A percentile compares a stretch with the other conserved stretches of the same genome.
These are phyloP conservation scores for Colletotrichum filicis DNA, from an alignment of 2,329 filamentous ascomycete genomes.

Conservation along the genomic window DNA sequence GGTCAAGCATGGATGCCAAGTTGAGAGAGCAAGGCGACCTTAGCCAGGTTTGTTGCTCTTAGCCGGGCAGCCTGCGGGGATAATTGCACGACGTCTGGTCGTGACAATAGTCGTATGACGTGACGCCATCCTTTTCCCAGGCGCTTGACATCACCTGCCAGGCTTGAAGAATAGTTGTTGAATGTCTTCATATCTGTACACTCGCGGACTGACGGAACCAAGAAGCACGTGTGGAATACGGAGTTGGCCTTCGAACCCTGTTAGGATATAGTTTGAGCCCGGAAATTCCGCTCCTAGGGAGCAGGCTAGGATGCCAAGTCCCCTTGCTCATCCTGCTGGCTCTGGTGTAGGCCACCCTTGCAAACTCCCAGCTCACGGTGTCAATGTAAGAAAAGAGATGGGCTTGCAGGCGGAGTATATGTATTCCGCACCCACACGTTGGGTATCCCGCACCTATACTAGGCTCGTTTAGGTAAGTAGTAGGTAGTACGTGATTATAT, in stretches of 20 bases:
- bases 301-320: not conserved
- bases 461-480: too few species aligned
- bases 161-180: constrained; percentile 22
- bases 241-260: not conserved
- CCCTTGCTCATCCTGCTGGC: not conserved
- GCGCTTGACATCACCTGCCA: not conserved
- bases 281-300: not conserved
- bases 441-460: too few species aligned
- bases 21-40: not conserved
- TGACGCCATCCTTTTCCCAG: not conserved
- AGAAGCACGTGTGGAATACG: not conserved
- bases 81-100: not conserved
- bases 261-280: not conserved
- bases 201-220: not conserved
- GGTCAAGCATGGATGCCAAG: not conserved
- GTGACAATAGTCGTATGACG: constrained; percentile 15
- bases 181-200: not conserved
- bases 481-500: too few species aligned
- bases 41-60: not conserved
- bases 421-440: too few species aligned
- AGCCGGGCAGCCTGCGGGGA: not conserved
- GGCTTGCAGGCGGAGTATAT: constrained; percentile 25
- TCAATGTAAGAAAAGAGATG: not conserved
- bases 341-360: constrained; percentile 5
- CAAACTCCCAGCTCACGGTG: not conserved